phyloP scores from a whole-genome alignment of 129 eudicot species.

The Centrapalus pauciflorus region DNA sequence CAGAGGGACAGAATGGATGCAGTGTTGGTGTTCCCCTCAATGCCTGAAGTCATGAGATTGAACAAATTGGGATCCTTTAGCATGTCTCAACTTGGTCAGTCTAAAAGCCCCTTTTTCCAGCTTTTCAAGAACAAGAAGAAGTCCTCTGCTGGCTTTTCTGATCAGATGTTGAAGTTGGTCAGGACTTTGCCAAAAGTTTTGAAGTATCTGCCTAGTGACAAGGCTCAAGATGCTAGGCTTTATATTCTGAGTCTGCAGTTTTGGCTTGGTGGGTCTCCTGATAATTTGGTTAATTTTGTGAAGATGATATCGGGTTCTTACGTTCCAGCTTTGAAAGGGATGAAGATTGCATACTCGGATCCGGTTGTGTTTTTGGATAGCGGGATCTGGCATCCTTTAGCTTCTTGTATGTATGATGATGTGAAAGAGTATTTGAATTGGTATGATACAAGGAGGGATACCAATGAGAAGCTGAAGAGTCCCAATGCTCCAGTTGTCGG shows the following conservation, averaged over 20 bases:
- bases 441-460: conserved; percentile 93
- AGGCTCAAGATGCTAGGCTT: conserved; percentile 96
- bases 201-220: conserved; percentile 95
- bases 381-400: conserved; percentile 98
- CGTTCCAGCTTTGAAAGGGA: conserved; percentile 81
- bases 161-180: conserved; percentile 91
- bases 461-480: conserved; percentile 75
- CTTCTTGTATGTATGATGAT: conserved; percentile 98
- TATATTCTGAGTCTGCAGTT: conserved; percentile 94
- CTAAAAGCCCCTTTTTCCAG: conserved; percentile 89
- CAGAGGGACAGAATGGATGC: conserved; percentile 98
- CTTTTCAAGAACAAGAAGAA: conserved; percentile 81
- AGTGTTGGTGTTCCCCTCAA: conserved; percentile 91
- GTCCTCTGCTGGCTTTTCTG: conserved; percentile 87
- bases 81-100: conserved; percentile 94
- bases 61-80: conserved; percentile 93
- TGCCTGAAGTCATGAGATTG: conserved; percentile 99
- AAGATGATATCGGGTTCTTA: conserved; percentile 94
- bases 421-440: conserved; percentile 97
- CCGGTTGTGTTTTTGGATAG: conserved; percentile 92
- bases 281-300: conserved; percentile 82
- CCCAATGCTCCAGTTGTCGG: conserved; percentile 74
- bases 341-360: conserved; percentile 70
- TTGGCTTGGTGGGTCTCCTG: conserved; percentile 99
- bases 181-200: conserved; percentile 93